Evolutionary conservation across 495 filamentous ascomycete genomes (phyloP).

Genomic region (Thozetella sp.): DNA sequence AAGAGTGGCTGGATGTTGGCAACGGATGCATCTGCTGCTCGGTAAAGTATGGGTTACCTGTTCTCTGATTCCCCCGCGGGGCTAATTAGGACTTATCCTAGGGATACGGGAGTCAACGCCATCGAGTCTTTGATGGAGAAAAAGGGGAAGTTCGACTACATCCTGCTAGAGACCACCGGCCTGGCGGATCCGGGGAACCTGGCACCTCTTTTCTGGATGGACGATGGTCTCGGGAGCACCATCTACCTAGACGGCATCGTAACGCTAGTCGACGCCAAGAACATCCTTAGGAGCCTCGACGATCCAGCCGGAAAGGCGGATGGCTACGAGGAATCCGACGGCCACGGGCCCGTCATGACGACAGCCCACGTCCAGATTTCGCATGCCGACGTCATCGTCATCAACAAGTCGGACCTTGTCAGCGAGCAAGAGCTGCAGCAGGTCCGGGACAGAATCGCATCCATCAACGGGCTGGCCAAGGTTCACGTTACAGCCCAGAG

Average conservation of each 20-base stretch:
- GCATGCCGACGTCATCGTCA: conserved; percentile 92
- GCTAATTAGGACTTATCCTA: conserved; percentile 24
- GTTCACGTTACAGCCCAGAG: conserved; percentile 81
- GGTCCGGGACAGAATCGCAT: conserved; percentile 66
- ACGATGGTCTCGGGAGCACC: conserved; percentile 88
- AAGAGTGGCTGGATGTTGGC: conserved; percentile 93
- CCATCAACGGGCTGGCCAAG: conserved; percentile 90
- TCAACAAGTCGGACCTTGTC: conserved; percentile 96
- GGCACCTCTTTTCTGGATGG: conserved; percentile 95
- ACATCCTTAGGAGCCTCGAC: conserved; percentile 79
- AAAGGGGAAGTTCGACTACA: conserved; percentile 94
- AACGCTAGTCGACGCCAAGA: conserved; percentile 93
- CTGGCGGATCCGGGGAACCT: conserved; percentile 95
- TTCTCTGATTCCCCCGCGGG: neutral
- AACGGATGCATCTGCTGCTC: conserved; percentile 99
- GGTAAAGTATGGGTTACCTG: conserved; percentile 68
- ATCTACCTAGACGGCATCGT: conserved; percentile 98
- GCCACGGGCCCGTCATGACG: conserved; percentile 67
- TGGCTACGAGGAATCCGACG: conserved; percentile 53
- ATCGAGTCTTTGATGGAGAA: conserved; percentile 97
- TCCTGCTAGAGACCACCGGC: conserved; percentile 94
- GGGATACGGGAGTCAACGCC: conserved; percentile 88
- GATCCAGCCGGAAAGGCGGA: conserved; percentile 66
- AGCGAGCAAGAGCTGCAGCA: conserved; percentile 61
- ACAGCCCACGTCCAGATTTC: conserved; percentile 96